Conservation (phyloP, 371 early-diverging fungal species). For the Gilbertella persicaria region DNA sequence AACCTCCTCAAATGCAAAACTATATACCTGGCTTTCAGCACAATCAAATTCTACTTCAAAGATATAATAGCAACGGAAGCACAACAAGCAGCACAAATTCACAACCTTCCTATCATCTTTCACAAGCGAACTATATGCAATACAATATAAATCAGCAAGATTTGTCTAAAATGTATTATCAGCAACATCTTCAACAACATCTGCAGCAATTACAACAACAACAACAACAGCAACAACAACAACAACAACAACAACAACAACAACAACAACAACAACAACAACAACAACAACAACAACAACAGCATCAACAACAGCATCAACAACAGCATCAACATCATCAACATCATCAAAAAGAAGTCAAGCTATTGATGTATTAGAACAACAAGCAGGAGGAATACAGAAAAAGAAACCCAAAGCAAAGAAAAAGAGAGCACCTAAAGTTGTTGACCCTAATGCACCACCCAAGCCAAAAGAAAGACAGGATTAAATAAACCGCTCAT, state of each 20-base stretch:
- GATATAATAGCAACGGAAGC: constrained; percentile 22
- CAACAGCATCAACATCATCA: too few species aligned
- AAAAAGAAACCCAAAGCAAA: constrained; percentile 22
- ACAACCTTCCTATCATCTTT: constrained; percentile 9
- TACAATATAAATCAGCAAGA: constrained; percentile 4
- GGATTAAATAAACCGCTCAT: constrained; percentile 54
- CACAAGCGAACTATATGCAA: constrained; percentile 10
- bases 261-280: constrained; percentile 9
- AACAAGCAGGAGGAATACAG: neutral
- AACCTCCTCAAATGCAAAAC: constrained; percentile 5
- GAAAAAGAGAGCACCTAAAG: constrained; percentile 15
- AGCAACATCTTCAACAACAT: constrained; percentile 4
- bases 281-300: constrained; percentile 7
- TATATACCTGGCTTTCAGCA: neutral
- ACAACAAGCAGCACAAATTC: constrained; percentile 16
- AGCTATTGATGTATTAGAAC: constrained; percentile 2
- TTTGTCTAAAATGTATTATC: constrained; percentile 7
- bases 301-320: neutral
- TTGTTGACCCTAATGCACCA: constrained; percentile 49
- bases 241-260: constrained; percentile 3
- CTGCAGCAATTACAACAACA: constrained; percentile 8
- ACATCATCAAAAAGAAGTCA: too few species aligned
- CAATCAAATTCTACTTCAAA: constrained; percentile 16
- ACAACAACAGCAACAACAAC: neutral
- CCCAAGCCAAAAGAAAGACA: constrained; percentile 53